Evolutionary conservation across 116 monocot species (phyloP), one percentile per base, ranked within the genome.

Genomic region (Posidonia oceanica): DNA sequence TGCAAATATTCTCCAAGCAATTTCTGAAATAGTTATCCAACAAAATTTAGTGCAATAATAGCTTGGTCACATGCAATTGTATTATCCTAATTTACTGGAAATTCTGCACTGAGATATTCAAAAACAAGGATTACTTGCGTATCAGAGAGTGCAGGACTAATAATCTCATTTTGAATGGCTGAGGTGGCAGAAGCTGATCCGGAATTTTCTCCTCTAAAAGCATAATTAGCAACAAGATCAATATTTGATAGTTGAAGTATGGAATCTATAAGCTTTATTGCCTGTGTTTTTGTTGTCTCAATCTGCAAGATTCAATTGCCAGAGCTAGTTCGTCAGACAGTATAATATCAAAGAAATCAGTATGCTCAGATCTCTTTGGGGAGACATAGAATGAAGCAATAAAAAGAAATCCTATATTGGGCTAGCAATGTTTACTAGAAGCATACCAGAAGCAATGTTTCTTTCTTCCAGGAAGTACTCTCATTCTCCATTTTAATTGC

Each of bases 171-270:
- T 73, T 88, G 86, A 80, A 96, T 57, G 65, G 76, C 68, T 83
- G 83, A 75, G 54, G 80, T 82, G 61, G 81, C 75, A 71, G 72
- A 74, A 54, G 69, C 62, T 21, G 82, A 75, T 60, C 39, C 69
- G 56, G 87, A 72, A 69, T 54, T 83, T 73, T 88, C 91, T 29
- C 91, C 80, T 85, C 78, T 84, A 14, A 91, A 79, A 57, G 82
- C 81, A 80, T 96, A 96, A 52, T 85, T 80, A 68, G 79, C 60
- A 78, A 91, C 72, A 56, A 96, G 86, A 79, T 96, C 81, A 41
- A 83, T 63, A 77, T 96, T 96, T 80, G 91, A 91, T 41, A 96
- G 70, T 62, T 81, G 88, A 72, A 96, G 91, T 60, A 74, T 87
- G 20, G 89, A 83, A 20, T 91, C 96, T 41, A 85, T 52, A 29